phyloP scores from a whole-genome alignment of 2,329 filamentous ascomycete genomes.

The Arthrobotrys pseudoclavata region DNA sequence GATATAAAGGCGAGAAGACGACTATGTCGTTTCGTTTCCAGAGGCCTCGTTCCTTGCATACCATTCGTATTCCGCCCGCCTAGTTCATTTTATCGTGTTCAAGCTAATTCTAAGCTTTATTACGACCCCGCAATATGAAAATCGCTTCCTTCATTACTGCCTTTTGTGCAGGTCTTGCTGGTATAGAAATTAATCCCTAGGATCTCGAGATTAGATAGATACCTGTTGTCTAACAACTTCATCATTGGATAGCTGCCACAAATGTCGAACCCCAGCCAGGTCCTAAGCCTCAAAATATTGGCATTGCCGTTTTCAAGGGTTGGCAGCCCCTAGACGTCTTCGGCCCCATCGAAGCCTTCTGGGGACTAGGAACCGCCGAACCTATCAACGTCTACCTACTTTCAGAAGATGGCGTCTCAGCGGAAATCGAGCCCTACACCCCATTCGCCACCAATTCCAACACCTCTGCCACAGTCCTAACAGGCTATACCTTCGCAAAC shows the following conservation, averaged over 20 bases:
- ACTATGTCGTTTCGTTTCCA: conserved; percentile 13
- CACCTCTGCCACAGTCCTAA: conserved; percentile 59
- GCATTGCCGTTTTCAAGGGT: conserved; percentile 68
- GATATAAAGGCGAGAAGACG: conserved; percentile 15
- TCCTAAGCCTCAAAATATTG: conserved; percentile 64
- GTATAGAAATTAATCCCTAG: conserved; percentile 5
- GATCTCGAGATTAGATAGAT: background rate
- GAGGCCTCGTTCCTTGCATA: conserved; percentile 19
- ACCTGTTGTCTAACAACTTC: background rate
- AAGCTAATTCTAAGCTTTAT: background rate
- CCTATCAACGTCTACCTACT: conserved; percentile 68
- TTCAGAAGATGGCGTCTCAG: conserved; percentile 67
- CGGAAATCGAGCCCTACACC: conserved; percentile 64
- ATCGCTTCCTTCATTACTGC: background rate
- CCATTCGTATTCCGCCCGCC: conserved; percentile 16
- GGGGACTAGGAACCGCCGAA: conserved; percentile 66
- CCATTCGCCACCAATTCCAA: conserved; percentile 56
- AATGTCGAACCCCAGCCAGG: conserved; percentile 33
- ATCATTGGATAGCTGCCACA: conserved; percentile 32
- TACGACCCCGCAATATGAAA: background rate
- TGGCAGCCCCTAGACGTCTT: conserved; percentile 69
- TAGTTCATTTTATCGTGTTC: background rate
- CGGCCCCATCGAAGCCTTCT: conserved; percentile 69
- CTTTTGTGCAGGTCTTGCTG: conserved; percentile 30
- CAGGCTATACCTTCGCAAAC: conserved; percentile 61